A percentile compares a stretch with the other conserved stretches of the same genome.
phyloP scores from a whole-genome alignment of 331 rosid species.

The Malus hybrid region DNA sequence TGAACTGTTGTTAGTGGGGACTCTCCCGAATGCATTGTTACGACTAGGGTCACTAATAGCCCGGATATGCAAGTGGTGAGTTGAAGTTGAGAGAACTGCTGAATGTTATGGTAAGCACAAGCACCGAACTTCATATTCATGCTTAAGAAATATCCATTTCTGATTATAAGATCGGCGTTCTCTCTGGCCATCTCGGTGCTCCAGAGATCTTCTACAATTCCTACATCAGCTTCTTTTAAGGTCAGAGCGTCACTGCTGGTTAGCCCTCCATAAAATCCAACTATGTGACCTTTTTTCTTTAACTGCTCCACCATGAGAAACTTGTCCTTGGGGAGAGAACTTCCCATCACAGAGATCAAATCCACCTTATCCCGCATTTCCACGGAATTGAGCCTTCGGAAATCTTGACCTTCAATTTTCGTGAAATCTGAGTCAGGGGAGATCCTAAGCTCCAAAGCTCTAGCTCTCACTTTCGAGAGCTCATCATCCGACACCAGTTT shows the following conservation, averaged over 20 bases:
- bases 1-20: constrained; percentile 48
- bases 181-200: constrained; percentile 13
- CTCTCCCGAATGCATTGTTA: constrained; percentile 39
- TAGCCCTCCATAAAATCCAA: constrained; percentile 46
- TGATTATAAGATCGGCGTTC: constrained; percentile 19
- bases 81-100: constrained; percentile 50
- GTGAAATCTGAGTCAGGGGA: background rate
- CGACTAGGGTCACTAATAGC: constrained; percentile 21
- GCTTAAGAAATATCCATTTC: constrained; percentile 15
- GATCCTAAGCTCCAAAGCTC: constrained; percentile 42
- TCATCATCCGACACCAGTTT: constrained; percentile 52
- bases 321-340: constrained; percentile 35
- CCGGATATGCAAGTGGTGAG: constrained; percentile 46
- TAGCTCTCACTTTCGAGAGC: constrained; percentile 10
- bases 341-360: constrained; percentile 32
- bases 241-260: constrained; percentile 20
- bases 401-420: constrained; percentile 25
- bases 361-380: constrained; percentile 19
- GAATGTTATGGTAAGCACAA: constrained; percentile 40
- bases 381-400: constrained; percentile 8
- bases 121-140: constrained; percentile 26
- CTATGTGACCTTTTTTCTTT: constrained; percentile 34
- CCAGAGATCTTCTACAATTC: constrained; percentile 14
- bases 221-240: constrained; percentile 46
- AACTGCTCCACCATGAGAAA: constrained; percentile 27